These are phyloP conservation scores for Xylaria nigripes DNA, from an alignment of 495 filamentous ascomycete species.

Conservation along the genomic window DNA sequence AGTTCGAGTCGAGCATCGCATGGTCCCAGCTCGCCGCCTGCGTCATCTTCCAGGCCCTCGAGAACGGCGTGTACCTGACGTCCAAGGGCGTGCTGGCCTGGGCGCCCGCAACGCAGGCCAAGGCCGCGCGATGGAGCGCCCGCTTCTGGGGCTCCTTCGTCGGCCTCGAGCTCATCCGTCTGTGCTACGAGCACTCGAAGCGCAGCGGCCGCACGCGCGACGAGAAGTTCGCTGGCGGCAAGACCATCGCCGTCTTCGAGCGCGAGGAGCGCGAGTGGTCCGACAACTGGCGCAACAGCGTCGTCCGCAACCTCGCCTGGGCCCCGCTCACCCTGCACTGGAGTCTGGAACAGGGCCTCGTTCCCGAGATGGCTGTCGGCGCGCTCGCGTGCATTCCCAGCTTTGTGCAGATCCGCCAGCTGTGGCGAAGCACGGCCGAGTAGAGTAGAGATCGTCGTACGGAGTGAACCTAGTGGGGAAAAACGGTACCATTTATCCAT, in stretches of 20 bases:
- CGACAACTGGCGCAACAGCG: conserved; percentile 36
- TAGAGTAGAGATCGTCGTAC: neutral
- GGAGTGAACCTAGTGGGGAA: no score
- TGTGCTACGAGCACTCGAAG: conserved; percentile 40
- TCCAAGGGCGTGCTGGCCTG: conserved; percentile 57
- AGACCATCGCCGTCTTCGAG: conserved; percentile 27
- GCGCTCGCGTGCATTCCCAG: conserved; percentile 59
- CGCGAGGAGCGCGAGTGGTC: conserved; percentile 37
- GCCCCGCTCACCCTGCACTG: conserved; percentile 66
- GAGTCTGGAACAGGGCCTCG: conserved; percentile 61
- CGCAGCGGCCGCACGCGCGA: conserved; percentile 18
- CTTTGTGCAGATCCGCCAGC: conserved; percentile 55
- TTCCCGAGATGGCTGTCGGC: conserved; percentile 53
- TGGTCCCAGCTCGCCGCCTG: conserved; percentile 61
- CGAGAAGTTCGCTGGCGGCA: conserved; percentile 30
- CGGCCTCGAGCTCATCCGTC: conserved; percentile 60
- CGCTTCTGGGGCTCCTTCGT: conserved; percentile 76
- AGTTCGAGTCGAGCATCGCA: conserved; percentile 42
- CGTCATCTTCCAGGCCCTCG: conserved; percentile 64
- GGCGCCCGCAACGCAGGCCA: conserved; percentile 42
- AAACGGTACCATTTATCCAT: neutral
- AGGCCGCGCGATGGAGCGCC: conserved; percentile 64
- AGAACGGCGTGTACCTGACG: conserved; percentile 76
- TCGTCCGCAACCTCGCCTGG: conserved; percentile 46
- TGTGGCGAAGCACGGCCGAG: conserved; percentile 46